Conservation (phyloP, 2,329 filamentous ascomycete genomes). For the Ustulina deusta region DNA sequence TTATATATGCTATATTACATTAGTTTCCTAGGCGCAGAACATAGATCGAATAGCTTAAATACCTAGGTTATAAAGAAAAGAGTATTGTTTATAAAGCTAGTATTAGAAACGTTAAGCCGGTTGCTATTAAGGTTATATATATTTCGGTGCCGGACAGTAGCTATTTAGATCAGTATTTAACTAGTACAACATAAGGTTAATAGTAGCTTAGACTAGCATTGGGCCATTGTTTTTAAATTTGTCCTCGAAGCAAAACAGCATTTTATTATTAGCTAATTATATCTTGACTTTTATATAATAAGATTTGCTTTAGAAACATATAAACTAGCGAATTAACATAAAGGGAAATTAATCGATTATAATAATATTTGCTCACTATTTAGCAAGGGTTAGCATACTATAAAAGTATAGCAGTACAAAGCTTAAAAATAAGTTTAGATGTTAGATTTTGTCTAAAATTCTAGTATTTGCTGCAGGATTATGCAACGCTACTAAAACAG, state of each 20-base stretch:
- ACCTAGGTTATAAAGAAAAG: no score
- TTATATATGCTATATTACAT: no score
- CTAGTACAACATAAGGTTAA: conserved; percentile 1
- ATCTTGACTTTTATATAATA: conserved; percentile 22
- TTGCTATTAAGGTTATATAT: no score
- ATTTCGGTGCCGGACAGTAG: no score
- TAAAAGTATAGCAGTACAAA: background rate
- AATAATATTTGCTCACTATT: conserved; percentile 18
- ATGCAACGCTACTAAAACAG: conserved; percentile 2
- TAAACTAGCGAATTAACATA: conserved; percentile 18
- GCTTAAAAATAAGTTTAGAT: conserved; percentile 16
- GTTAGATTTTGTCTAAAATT: conserved; percentile 9
- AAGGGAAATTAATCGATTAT: conserved; percentile 12
- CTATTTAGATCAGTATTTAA: conserved; percentile 13
- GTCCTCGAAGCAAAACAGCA: conserved; percentile 12
- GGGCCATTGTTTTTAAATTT: conserved; percentile 16
- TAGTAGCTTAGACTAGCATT: conserved; percentile 16
- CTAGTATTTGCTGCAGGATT: conserved; percentile 12
- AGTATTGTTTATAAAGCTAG: no score
- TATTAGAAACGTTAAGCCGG: no score
- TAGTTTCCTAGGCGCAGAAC: no score
- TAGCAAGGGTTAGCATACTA: conserved; percentile 9
- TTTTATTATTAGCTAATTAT: conserved; percentile 9
- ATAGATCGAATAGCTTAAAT: conserved; percentile 22
- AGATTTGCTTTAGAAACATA: conserved; percentile 21